Conservation (phyloP, 805 yeast genomes). For the Metschnikowia cubensis region DNA sequence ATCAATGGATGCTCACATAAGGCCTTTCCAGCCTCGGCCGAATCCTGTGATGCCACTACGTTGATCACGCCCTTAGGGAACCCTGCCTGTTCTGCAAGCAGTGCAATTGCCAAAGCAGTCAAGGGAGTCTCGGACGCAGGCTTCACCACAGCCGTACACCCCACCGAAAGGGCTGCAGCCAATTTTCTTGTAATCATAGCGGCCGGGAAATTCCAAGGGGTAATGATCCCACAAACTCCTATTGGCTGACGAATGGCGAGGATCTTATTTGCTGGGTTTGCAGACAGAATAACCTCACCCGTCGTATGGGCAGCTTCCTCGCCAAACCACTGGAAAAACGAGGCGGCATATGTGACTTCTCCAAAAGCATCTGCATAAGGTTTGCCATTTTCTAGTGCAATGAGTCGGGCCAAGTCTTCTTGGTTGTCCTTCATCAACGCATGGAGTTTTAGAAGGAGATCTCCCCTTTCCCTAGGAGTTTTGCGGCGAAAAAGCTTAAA, state of each 20-base stretch:
- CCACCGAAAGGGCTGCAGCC: conserved; percentile 77
- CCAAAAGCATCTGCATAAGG: conserved; percentile 68
- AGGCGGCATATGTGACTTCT: conserved; percentile 62
- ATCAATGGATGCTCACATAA: conserved; percentile 38
- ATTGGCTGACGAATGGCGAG: conserved; percentile 67
- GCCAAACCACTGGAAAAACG: conserved; percentile 87
- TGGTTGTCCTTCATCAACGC: conserved; percentile 52
- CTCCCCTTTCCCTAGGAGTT: conserved; percentile 54
- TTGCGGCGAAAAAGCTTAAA: conserved; percentile 51
- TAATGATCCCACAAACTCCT: conserved; percentile 74
- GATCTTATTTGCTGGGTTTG: conserved; percentile 46
- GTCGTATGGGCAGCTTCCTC: conserved; percentile 72
- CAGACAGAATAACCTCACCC: conserved; percentile 65
- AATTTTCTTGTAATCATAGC: conserved; percentile 74
- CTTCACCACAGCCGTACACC: conserved; percentile 72
- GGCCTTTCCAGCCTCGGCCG: conserved; percentile 48
- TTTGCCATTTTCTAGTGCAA: conserved; percentile 73
- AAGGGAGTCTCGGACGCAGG: conserved; percentile 78
- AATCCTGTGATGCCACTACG: conserved; percentile 46
- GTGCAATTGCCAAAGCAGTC: conserved; percentile 64
- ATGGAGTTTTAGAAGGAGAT: conserved; percentile 49
- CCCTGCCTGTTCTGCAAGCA: conserved; percentile 62
- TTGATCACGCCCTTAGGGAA: conserved; percentile 68
- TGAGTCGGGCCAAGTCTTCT: conserved; percentile 61
- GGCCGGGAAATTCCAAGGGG: conserved; percentile 84